Evolutionary conservation across 306 rosid species (phyloP), one percentile per base, ranked within the genome.

Genomic region (Acacia confusa): DNA sequence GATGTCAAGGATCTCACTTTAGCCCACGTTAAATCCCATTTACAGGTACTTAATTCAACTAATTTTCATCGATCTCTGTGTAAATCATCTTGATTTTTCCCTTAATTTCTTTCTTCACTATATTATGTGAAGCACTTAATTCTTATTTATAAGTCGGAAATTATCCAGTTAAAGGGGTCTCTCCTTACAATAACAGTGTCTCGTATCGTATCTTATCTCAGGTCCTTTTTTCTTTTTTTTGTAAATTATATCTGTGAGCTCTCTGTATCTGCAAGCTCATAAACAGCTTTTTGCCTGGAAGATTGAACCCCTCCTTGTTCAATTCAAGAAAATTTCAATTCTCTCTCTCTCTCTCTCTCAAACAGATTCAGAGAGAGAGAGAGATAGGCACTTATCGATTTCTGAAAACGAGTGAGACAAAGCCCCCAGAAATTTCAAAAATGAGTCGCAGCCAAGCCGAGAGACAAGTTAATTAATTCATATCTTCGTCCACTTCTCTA

Each of bases 1-100:
- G 99, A 95, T 95, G 99, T 92, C 48, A 95, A 95, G 86, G 99
- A 95, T 93, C 96, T 95, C 84, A 95, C 99, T 72, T 89, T 95
- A 72, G 99, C 99, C 36, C 99, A 95, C 88, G 99, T 95, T 73
- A 95, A 95, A 85, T 95, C 99, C 74, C 99, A 95, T 84, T 91
- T 95, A 78, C 99, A 95, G 98, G 99, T 95, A 83, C n/a, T 52
- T n/a, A 28, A 63, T 63, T 63, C 69, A 28, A 63, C 69, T 65
- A 9, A 19, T 36, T 8, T 67, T 9, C 27, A 68, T 68, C 72
- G 72, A 44, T 63, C 41, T 78, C 3, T 27, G 40, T 12, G 68
- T 27, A 2, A 6, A 63, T 63, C 7, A 6, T 63, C 61, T 70
- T 2, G 19, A 19, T 61, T 34, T 63, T 77, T 7, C 58, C 61